Conservation (phyloP, 345 rosid species). For the Brassica carinata region DNA sequence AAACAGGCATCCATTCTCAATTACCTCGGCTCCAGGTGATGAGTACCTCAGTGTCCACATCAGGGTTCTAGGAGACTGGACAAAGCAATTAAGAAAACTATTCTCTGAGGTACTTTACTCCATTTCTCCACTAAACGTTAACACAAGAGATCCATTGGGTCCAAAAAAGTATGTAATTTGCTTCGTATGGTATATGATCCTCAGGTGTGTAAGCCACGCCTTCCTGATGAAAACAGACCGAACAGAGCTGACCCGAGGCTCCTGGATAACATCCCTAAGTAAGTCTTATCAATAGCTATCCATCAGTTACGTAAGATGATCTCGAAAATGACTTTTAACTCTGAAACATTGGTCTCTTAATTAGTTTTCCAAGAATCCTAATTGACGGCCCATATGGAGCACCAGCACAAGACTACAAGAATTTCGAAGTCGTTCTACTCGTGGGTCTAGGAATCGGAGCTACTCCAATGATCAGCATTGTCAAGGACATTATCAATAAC, state of each 20-base stretch:
- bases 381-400: constrained; percentile 93
- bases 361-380: constrained; percentile 71
- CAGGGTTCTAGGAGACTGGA: constrained; percentile 81
- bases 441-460: constrained; percentile 89
- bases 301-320: not conserved
- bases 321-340: not conserved
- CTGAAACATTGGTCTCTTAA: not conserved
- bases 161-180: not conserved
- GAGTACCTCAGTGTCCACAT: constrained; percentile 78
- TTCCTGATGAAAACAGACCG: constrained; percentile 52
- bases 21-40: constrained; percentile 82
- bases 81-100: constrained; percentile 54
- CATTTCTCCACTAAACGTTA: not conserved
- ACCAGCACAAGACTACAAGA: constrained; percentile 79
- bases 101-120: constrained; percentile 58
- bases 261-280: constrained; percentile 50
- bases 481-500: constrained; percentile 72
- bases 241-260: constrained; percentile 49
- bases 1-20: constrained; percentile 88
- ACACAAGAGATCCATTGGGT: constrained; percentile 33
- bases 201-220: constrained; percentile 58
- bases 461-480: constrained; percentile 88
- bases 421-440: constrained; percentile 70
- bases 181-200: not conserved
- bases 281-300: constrained; percentile 32